These are phyloP conservation scores for Pythium folliculosum DNA, from an alignment of 352 stramenopile species.

Conservation along the genomic window DNA sequence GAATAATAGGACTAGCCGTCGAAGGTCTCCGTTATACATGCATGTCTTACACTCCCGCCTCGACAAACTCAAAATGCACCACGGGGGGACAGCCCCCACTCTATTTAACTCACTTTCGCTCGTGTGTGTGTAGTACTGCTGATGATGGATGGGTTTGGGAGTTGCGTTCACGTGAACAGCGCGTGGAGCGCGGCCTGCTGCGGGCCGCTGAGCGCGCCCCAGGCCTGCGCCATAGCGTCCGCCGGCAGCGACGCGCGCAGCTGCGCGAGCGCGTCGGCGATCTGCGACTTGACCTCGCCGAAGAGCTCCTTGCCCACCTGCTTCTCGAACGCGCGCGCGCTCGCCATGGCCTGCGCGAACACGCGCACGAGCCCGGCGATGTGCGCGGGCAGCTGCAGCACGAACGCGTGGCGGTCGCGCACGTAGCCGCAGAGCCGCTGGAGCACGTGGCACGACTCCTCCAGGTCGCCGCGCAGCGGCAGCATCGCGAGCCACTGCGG, in stretches of 20 bases:
- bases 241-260: constrained; percentile 58
- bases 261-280: constrained; percentile 47
- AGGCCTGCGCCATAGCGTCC: constrained; percentile 58
- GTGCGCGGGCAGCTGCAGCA: constrained; percentile 48
- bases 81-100: not conserved
- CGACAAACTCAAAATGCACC: not conserved
- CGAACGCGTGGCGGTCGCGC: constrained; percentile 52
- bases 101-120: constrained; percentile 20
- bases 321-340: constrained; percentile 42
- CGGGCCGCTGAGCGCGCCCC: constrained; percentile 43
- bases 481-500: constrained; percentile 72
- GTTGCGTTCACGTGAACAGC: constrained; percentile 49
- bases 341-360: constrained; percentile 53
- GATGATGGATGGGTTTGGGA: not conserved
- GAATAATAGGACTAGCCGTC: not conserved
- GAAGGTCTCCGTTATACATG: not conserved
- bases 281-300: constrained; percentile 37
- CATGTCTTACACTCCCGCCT: not conserved
- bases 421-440: constrained; percentile 70
- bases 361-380: constrained; percentile 58
- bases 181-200: constrained; percentile 68
- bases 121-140: not conserved
- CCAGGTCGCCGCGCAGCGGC: constrained; percentile 70
- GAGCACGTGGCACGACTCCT: constrained; percentile 71
- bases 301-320: constrained; percentile 52